Evolutionary conservation across 257 asterid genomes (phyloP).

Genomic region (Perilla frutescens): DNA sequence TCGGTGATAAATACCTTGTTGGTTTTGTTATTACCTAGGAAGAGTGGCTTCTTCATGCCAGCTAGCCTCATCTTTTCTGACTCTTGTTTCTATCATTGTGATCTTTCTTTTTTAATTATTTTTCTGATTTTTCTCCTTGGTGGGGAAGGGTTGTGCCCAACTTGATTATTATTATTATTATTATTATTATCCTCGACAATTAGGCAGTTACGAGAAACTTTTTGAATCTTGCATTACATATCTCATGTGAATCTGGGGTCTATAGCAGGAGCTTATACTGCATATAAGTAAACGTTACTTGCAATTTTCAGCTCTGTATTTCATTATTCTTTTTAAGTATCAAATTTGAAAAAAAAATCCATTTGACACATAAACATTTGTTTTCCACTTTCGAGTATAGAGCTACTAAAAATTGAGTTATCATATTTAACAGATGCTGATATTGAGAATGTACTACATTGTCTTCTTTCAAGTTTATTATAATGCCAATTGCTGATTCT

Average conservation of each 20-base stretch:
- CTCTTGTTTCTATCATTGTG: not conserved
- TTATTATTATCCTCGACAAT: too few species aligned
- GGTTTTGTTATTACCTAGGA: slow-evolving; percentile 7
- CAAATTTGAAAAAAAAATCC: not conserved
- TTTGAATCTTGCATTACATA: slow-evolving; percentile 8
- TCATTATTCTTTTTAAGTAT: not conserved
- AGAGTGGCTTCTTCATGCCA: slow-evolving; percentile 11
- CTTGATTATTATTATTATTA: not conserved
- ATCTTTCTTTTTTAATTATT: not conserved
- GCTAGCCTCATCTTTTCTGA: not conserved
- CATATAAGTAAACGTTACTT: slow-evolving; percentile 7
- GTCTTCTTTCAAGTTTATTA: slow-evolving; percentile 9
- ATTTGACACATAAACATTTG: not conserved
- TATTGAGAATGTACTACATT: not conserved
- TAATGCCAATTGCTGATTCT: slow-evolving; percentile 20
- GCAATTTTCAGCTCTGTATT: not conserved
- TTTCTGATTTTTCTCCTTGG: slow-evolving; percentile 14
- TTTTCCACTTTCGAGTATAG: not conserved
- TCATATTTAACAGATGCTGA: not conserved
- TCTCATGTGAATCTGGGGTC: slow-evolving; percentile 10
- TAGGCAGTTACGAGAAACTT: not conserved
- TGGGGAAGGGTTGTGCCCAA: slow-evolving; percentile 6
- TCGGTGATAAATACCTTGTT: slow-evolving; percentile 7
- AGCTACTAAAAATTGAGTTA: slow-evolving; percentile 13
- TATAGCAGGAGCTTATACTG: not conserved